Evolutionary conservation across 306 rosid species (phyloP).

Genomic region (Quercus cerris): DNA sequence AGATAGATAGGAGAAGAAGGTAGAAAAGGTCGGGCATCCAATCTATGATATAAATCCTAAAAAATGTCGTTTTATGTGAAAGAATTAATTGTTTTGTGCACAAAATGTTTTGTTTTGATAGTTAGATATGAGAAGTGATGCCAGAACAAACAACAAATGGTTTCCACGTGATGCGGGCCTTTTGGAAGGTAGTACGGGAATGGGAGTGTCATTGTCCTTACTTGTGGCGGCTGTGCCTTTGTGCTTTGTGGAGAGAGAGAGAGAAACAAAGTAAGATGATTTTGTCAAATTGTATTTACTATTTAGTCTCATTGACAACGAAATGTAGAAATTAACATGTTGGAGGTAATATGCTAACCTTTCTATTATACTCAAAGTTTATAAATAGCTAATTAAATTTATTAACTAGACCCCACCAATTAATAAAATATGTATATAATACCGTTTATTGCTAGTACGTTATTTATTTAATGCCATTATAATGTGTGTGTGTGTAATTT

Average conservation of each 20-base stretch:
- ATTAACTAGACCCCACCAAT: no score
- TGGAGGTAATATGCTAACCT: no score
- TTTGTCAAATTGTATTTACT: no score
- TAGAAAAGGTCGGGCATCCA: conserved; percentile 23
- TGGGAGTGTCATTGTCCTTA: conserved; percentile 96
- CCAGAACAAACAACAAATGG: conserved; percentile 53
- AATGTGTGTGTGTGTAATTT: no score
- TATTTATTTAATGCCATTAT: no score
- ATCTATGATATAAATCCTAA: conserved; percentile 60
- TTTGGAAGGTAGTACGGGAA: conserved; percentile 68
- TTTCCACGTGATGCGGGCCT: conserved; percentile 96
- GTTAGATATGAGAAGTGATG: conserved; percentile 34
- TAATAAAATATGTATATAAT: no score
- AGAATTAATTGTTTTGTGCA: conserved; percentile 11
- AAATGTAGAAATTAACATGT: no score
- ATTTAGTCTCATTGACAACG: no score
- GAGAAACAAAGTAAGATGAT: no score
- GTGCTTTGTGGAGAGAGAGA: not conserved
- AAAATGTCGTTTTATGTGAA: conserved; percentile 45
- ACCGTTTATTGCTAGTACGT: no score
- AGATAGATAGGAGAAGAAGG: conserved; percentile 41
- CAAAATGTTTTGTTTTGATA: conserved; percentile 28
- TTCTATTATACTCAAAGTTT: no score
- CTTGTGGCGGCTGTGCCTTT: conserved; percentile 74
- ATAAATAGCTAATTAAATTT: no score